A percentile compares a stretch with the other conserved stretches of the same genome.
These are phyloP conservation scores for Scedosporium apiospermum DNA, from an alignment of 2,329 filamentous ascomycete genomes.

Conservation along the genomic window DNA sequence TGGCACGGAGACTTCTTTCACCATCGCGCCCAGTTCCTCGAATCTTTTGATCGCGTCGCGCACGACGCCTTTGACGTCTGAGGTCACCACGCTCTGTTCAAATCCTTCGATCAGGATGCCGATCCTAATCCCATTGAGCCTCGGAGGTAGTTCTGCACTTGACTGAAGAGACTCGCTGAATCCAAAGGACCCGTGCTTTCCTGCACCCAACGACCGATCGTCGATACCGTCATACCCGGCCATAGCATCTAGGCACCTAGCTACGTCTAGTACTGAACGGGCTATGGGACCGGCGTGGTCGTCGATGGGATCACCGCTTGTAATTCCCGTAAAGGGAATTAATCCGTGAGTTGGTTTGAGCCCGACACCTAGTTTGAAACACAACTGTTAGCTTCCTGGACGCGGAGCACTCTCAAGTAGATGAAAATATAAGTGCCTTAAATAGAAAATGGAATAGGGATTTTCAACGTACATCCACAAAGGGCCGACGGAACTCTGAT, in stretches of 20 bases:
- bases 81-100: conserved; percentile 24
- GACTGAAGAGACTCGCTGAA: conserved; percentile 14
- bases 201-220: conserved; percentile 28
- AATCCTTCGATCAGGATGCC: conserved; percentile 37
- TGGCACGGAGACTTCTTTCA: conserved; percentile 42
- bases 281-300: conserved; percentile 40
- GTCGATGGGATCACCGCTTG: conserved; percentile 37
- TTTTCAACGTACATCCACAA: conserved; percentile 19
- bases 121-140: conserved; percentile 25
- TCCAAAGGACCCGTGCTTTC: conserved; percentile 17
- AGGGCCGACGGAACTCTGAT: conserved; percentile 33
- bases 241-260: conserved; percentile 32
- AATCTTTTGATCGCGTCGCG: conserved; percentile 30
- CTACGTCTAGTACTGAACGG: conserved; percentile 27
- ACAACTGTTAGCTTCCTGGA: not conserved
- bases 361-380: conserved; percentile 20
- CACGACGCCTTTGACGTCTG: conserved; percentile 29
- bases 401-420: no score
- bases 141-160: not conserved
- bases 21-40: conserved; percentile 33
- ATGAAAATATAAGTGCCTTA: not conserved
- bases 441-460: not conserved
- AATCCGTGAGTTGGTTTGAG: conserved; percentile 43
- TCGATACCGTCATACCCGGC: conserved; percentile 39
- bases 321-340: conserved; percentile 40